Evolutionary conservation across 805 yeast species (phyloP).

Genomic region (Pichia cephalocereana): DNA sequence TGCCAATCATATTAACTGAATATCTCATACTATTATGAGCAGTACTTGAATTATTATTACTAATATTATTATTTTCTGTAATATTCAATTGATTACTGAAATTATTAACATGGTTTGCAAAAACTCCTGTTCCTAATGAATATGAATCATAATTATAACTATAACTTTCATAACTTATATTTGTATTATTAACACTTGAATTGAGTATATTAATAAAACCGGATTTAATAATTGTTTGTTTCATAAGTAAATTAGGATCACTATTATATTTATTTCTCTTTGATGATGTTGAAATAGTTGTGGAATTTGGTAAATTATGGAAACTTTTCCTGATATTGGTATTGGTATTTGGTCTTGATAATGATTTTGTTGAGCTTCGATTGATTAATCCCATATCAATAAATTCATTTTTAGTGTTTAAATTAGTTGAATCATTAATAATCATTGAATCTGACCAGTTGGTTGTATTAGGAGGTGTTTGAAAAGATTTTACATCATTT

Average conservation of each 20-base stretch:
- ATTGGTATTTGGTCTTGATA: background rate
- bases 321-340: constrained; percentile 2
- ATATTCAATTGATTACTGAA: background rate
- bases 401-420: constrained; percentile 5
- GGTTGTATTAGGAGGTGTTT: constrained; percentile 27
- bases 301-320: background rate
- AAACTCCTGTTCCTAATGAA: background rate
- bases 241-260: background rate
- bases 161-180: background rate
- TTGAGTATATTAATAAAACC: background rate
- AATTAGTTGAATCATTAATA: constrained; percentile 14
- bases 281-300: background rate
- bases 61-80: background rate
- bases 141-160: background rate
- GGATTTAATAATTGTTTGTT: background rate
- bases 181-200: background rate
- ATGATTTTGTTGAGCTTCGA: background rate
- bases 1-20: constrained; percentile 26
- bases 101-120: background rate
- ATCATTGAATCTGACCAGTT: constrained; percentile 27
- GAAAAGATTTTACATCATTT: constrained; percentile 15
- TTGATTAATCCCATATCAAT: constrained; percentile 5
- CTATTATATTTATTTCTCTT: constrained; percentile 2
- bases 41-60: background rate
- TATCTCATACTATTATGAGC: constrained; percentile 2